A percentile compares a stretch with the other conserved stretches of the same genome.
Evolutionary conservation across 495 filamentous ascomycete genomes (phyloP).

Genomic region (Tuber melanosporum): DNA sequence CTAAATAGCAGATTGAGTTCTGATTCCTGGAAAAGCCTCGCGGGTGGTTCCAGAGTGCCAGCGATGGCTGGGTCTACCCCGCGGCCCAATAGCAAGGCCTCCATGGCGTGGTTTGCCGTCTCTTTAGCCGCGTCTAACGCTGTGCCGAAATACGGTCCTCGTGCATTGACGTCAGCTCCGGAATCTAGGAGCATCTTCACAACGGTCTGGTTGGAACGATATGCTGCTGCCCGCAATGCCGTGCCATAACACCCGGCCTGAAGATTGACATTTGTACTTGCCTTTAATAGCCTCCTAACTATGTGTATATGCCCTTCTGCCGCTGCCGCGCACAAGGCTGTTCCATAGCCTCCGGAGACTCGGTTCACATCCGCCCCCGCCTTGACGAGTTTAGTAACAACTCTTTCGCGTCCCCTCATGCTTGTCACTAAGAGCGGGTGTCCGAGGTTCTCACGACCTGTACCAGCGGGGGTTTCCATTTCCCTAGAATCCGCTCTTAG

Average conservation of each 20-base stretch:
- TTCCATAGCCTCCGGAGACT: constrained; percentile 20
- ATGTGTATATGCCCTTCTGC: constrained; percentile 11
- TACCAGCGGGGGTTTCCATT: not conserved
- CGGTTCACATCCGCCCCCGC: constrained; percentile 37
- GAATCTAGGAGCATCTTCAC: constrained; percentile 35
- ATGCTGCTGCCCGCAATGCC: constrained; percentile 41
- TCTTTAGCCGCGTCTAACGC: constrained; percentile 26
- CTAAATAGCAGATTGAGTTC: not conserved
- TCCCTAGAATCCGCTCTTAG: too few species aligned
- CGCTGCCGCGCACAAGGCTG: constrained; percentile 26
- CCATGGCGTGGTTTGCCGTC: constrained; percentile 7
- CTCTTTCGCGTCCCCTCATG: constrained; percentile 6
- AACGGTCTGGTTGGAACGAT: constrained; percentile 10
- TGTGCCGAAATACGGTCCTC: constrained; percentile 19
- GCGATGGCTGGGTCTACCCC: not conserved
- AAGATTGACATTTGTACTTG: constrained; percentile 39
- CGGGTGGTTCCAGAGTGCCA: not conserved
- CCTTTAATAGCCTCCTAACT: constrained; percentile 29
- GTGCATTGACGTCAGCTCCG: constrained; percentile 38
- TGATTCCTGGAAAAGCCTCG: not conserved
- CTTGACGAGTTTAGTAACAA: constrained; percentile 36
- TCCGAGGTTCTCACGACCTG: not conserved
- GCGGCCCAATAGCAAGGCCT: not conserved
- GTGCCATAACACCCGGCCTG: constrained; percentile 36
- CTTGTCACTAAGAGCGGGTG: not conserved